Evolutionary conservation across 2,329 filamentous ascomycete species (phyloP).

Genomic region (Colletotrichum somersetense): DNA sequence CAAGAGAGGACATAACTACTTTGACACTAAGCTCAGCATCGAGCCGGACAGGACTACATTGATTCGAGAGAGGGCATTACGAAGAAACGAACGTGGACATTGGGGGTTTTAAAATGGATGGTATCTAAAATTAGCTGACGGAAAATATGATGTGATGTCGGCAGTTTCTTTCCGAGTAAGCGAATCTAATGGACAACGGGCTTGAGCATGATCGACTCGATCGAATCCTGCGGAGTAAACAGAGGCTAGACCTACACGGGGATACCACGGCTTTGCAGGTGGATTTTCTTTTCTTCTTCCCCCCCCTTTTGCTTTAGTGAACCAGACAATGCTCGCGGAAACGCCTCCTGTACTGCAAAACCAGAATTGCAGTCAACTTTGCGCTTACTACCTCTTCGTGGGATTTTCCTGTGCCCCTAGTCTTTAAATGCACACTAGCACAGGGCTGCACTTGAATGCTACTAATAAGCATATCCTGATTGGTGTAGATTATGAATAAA

Average conservation of each 20-base stretch:
- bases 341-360: no score
- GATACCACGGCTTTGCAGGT: not conserved
- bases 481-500: not conserved
- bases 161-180: not conserved
- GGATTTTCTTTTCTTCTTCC: no score
- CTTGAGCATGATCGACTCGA: not conserved
- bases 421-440: not conserved
- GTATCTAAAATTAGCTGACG: not conserved
- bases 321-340: no score
- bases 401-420: no score
- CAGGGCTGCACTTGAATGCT: not conserved
- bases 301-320: no score
- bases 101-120: not conserved
- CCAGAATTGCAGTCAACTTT: no score
- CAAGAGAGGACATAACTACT: not conserved
- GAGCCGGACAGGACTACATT: not conserved
- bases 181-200: not conserved
- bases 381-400: not conserved
- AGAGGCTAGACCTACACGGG: not conserved
- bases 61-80: no score
- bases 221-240: not conserved
- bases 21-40: not conserved
- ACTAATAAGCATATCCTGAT: fast-evolving
- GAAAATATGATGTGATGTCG: not conserved
- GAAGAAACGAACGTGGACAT: not conserved